A percentile compares a stretch with the other conserved stretches of the same genome.
Evolutionary conservation across 768 basidiomycete genomes (phyloP).

Genomic region (Tulasnella sp.): DNA sequence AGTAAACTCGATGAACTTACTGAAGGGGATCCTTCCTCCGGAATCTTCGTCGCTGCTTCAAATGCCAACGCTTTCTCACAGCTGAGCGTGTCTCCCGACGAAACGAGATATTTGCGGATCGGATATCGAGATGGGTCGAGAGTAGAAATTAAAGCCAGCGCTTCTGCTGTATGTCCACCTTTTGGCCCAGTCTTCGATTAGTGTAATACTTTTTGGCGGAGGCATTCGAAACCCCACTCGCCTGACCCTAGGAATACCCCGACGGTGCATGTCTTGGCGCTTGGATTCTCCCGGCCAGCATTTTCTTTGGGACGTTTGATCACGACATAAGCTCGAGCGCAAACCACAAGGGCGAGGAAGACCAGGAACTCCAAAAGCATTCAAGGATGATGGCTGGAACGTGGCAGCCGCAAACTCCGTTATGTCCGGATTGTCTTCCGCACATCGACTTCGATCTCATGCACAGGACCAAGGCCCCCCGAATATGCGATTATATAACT

Average conservation of each 20-base stretch:
- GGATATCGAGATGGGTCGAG: slow-evolving; percentile 69
- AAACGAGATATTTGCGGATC: slow-evolving; percentile 71
- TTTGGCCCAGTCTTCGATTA: slow-evolving; percentile 3
- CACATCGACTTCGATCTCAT: no score
- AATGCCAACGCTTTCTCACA: slow-evolving; percentile 56
- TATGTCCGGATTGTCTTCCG: no score
- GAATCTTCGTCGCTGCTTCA: slow-evolving; percentile 40
- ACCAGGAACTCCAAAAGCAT: neutral
- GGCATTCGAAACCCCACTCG: slow-evolving; percentile 33
- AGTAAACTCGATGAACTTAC: no score
- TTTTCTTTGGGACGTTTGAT: neutral
- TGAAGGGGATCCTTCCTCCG: no score
- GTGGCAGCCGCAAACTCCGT: neutral
- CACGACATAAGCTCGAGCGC: no score
- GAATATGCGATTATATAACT: no score
- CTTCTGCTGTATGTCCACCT: slow-evolving; percentile 96
- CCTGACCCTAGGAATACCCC: slow-evolving; percentile 94
- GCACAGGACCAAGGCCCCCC: no score
- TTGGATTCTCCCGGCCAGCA: neutral
- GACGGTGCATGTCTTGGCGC: slow-evolving; percentile 40
- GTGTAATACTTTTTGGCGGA: slow-evolving; percentile 12
- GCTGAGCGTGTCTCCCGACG: slow-evolving; percentile 75
- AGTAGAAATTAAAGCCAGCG: slow-evolving; percentile 58
- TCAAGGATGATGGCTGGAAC: neutral
- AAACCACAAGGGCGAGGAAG: neutral